A percentile compares a stretch with the other conserved stretches of the same genome.
These are phyloP conservation scores for Cryptococcus floricola DNA, from an alignment of 1,284 basidiomycete genomes.

Conservation along the genomic window DNA sequence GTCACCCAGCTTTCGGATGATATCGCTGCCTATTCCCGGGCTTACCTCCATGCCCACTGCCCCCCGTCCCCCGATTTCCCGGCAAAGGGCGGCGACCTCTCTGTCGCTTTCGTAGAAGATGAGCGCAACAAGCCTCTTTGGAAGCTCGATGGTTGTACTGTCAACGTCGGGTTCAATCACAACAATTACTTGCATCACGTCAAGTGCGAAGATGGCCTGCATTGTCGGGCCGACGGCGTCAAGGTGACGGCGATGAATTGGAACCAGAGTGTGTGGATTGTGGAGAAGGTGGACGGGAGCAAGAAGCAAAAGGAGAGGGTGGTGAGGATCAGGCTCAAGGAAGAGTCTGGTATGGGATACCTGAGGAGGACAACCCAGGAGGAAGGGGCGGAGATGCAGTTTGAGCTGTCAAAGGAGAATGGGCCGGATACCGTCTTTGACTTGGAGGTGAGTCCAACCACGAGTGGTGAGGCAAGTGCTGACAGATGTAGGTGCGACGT, in stretches of 20 bases:
- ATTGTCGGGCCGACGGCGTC: slow-evolving; percentile 29
- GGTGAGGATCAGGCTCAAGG: slow-evolving; percentile 31
- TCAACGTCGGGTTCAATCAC: slow-evolving; percentile 43
- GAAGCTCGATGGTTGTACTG: slow-evolving; percentile 40
- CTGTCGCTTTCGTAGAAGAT: slow-evolving; percentile 23
- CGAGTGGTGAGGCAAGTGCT: neutral
- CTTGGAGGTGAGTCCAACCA: slow-evolving; percentile 27
- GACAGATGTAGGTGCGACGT: slow-evolving; percentile 23
- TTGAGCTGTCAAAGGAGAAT: slow-evolving; percentile 25
- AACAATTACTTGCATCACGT: slow-evolving; percentile 40
- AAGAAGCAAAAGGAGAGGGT: slow-evolving; percentile 19
- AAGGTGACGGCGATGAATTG: slow-evolving; percentile 38
- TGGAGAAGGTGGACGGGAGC: slow-evolving; percentile 14
- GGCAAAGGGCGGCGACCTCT: neutral
- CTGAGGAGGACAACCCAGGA: slow-evolving; percentile 9
- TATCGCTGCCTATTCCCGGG: slow-evolving; percentile 25
- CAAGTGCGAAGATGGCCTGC: slow-evolving; percentile 41
- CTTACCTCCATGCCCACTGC: slow-evolving; percentile 34
- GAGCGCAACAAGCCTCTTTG: slow-evolving; percentile 36
- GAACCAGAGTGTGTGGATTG: slow-evolving; percentile 37
- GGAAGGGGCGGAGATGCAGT: slow-evolving; percentile 19
- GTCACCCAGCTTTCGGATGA: slow-evolving; percentile 22
- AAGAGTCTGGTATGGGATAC: slow-evolving; percentile 38
- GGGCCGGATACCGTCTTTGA: slow-evolving; percentile 30
- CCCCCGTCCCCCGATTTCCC: slow-evolving; percentile 20